Evolutionary conservation across 768 basidiomycete genomes (phyloP).

Genomic region (Pulveroboletus sp.): DNA sequence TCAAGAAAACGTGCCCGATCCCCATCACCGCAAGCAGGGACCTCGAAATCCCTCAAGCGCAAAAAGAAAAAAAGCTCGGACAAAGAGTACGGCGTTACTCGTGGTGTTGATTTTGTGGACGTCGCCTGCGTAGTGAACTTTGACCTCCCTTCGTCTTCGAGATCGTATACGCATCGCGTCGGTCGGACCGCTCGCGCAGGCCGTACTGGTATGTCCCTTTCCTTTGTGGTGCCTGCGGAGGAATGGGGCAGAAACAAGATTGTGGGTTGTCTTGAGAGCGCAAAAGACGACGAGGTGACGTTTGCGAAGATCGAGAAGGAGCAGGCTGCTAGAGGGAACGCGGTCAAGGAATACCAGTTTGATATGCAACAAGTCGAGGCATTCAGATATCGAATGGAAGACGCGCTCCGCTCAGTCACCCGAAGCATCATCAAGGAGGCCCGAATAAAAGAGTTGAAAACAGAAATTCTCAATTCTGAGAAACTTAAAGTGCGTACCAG

Average conservation of each 20-base stretch:
- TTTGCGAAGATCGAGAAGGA: constrained; percentile 71
- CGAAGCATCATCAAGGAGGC: constrained; percentile 85
- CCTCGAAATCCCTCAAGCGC: constrained; percentile 45
- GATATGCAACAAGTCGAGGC: constrained; percentile 96
- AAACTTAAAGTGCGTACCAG: constrained; percentile 77
- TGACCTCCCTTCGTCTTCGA: constrained; percentile 85
- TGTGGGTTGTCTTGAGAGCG: constrained; percentile 63
- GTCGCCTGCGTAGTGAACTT: constrained; percentile 98
- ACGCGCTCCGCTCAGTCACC: constrained; percentile 87
- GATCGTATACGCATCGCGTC: constrained; percentile 91
- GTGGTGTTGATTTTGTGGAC: constrained; percentile 95
- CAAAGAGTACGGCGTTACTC: constrained; percentile 88
- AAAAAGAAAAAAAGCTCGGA: constrained; percentile 51
- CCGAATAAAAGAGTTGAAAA: constrained; percentile 86
- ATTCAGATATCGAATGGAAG: constrained; percentile 97
- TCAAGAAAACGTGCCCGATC: constrained; percentile 59
- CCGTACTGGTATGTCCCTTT: constrained; percentile 85
- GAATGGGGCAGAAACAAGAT: constrained; percentile 74
- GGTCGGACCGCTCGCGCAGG: constrained; percentile 97
- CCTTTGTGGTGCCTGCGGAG: constrained; percentile 71
- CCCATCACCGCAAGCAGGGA: constrained; percentile 34
- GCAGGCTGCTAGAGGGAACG: constrained; percentile 54
- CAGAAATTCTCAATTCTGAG: constrained; percentile 91
- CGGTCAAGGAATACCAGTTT: constrained; percentile 85
- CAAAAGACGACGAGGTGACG: constrained; percentile 64